Evolutionary conservation across 495 filamentous ascomycete genomes (phyloP), one percentile per base, ranked within the genome.

Genomic region (Aspergillus carlsbadensis): DNA sequence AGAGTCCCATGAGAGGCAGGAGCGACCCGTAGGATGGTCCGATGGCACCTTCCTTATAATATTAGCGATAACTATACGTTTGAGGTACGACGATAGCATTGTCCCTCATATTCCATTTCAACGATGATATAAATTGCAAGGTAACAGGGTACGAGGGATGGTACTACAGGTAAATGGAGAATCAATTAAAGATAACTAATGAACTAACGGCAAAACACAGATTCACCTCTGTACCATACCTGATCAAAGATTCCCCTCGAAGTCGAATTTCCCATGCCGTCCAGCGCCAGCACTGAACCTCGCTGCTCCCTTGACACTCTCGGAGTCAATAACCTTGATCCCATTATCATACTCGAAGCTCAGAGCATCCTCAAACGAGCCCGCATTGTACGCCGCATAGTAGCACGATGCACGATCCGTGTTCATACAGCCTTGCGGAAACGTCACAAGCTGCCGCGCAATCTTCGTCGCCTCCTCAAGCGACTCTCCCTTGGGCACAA

Each of bases 341-440:
- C 77, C 78, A 36, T 70, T 60, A 4, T 68, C 62, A 55, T 71
- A 81, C 55, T 82, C 77, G 35, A 64, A 57, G 15, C 52, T 49
- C 64, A 80, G 34, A 5, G 76, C 77, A 62, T 81, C 77, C 46
- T 75, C 59, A 33, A 80, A 74, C 2, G 66, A 70, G 1, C 34
- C 46, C 1, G 78, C 75, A 7, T 75, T 55, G 57, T 73, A 81
- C 6, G 71, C 71, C 44, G 65, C 65, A 63, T 80, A 73, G 54
- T 80, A 81, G 31, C 68, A 70, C 3, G 65, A 67, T 0, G 50
- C 55, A 8, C 72, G 66, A 60, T 76, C 71, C 48, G 58, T 65
- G 41, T 75, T 78, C 64, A 81, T 67, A 52, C 76, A 79, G 10
- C 52, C 47, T 56, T 79, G 67, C 36, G 79, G 79, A 41, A 80